Conservation (phyloP, 345 rosid species). For the Noccaea bulbosa region DNA sequence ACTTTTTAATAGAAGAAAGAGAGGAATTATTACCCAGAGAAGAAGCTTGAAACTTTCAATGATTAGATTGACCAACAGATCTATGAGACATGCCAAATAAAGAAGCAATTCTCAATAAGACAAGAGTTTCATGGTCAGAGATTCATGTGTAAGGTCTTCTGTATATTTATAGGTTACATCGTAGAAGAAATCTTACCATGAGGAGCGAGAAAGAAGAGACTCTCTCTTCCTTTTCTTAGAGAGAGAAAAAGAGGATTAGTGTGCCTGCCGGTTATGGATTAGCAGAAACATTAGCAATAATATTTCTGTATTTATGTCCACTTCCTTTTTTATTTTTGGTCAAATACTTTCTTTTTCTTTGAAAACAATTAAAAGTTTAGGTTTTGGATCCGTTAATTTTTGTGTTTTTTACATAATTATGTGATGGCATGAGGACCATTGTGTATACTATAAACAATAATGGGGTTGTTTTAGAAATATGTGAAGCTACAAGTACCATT, state of each 20-base stretch:
- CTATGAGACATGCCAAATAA: background rate
- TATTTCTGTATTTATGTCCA: background rate
- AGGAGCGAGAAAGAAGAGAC: constrained; percentile 14
- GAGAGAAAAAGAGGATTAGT: constrained; percentile 25
- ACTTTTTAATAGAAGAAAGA: background rate
- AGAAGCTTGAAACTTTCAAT: constrained; percentile 20
- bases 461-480: background rate
- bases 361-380: background rate
- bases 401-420: background rate
- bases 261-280: constrained; percentile 12
- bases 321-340: background rate
- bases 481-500: background rate
- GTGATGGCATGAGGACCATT: too few relatives aligned
- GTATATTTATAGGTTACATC: background rate
- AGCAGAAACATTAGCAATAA: background rate
- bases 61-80: constrained; percentile 29
- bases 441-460: background rate
- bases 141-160: constrained; percentile 10
- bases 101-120: constrained; percentile 18
- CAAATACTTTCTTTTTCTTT: background rate
- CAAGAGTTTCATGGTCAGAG: constrained; percentile 12
- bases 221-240: constrained; percentile 14
- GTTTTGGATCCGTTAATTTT: background rate
- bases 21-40: constrained; percentile 9
- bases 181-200: constrained; percentile 19